Percentiles rank a stretch among this genome's conserved stretches.
phyloP scores from a whole-genome alignment of 768 basidiomycete species.

The Dentipellis sp. region DNA sequence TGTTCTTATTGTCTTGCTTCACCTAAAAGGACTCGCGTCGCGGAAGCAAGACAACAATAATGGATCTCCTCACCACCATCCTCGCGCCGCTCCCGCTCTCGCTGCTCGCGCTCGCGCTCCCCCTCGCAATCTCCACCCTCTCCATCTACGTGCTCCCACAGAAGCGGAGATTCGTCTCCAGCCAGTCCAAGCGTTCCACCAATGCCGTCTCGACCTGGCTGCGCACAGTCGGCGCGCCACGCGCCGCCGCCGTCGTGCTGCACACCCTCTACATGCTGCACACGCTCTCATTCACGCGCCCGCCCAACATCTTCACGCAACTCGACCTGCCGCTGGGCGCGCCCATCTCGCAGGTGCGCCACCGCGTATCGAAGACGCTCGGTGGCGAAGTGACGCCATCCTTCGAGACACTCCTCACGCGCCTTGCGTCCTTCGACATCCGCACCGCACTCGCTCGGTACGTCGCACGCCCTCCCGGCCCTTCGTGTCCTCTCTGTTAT shows the following conservation, averaged over 20 bases:
- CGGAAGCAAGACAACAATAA: neutral
- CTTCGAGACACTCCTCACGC: constrained; percentile 9
- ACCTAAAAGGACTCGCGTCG: neutral
- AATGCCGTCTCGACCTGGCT: neutral
- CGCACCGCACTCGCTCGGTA: constrained; percentile 13
- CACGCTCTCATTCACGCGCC: constrained; percentile 6
- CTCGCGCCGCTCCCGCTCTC: constrained; percentile 6
- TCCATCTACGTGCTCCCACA: neutral
- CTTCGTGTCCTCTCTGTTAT: neutral
- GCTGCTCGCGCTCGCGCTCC: constrained; percentile 1
- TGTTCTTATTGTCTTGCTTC: neutral
- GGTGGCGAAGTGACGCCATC: constrained; percentile 1
- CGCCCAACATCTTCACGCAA: constrained; percentile 11
- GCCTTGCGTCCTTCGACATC: constrained; percentile 10
- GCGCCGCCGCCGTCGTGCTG: constrained; percentile 4
- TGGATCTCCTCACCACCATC: neutral
- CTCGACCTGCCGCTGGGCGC: constrained; percentile 9
- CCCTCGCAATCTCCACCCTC: neutral
- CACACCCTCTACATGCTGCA: constrained; percentile 10
- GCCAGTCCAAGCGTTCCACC: neutral
- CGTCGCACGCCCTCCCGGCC: neutral
- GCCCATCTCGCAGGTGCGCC: constrained; percentile 3
- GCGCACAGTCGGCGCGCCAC: constrained; percentile 2
- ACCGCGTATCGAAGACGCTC: neutral
- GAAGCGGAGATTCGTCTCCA: too few species aligned